Evolutionary conservation across 2,329 filamentous ascomycete genomes (phyloP), one percentile per base, ranked within the genome.

Genomic region (Thermothelomyces thermophilus): DNA sequence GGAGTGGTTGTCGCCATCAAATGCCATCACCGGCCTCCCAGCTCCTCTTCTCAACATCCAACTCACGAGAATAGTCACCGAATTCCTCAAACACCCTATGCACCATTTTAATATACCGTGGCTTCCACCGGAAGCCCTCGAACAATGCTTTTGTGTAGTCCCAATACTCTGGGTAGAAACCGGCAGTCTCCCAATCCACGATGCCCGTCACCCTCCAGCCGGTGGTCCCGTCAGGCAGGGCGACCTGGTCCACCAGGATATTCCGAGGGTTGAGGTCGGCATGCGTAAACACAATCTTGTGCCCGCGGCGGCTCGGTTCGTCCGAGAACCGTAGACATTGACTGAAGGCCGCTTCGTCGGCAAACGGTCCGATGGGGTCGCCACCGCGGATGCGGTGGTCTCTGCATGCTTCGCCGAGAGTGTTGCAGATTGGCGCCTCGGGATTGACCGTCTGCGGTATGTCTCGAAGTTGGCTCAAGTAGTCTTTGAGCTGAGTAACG

Each of bases 251-350:
- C 14, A 68, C 57, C 14, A 67, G 44, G 19, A 68, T 67, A 39
- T 68, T 69, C 6, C 62, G 56, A 2, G 61, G 55, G 37, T 65
- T 66, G 5, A 68, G 57, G 41, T 67, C 64, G 1, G 62, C 63
- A 46, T 67, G 64, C 3, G 65, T 65, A 24, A 68, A 68, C 6
- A 64, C 54, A 14, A 64, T 61, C 19, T 51, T 49, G 45, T 67
- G 62, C 10, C 60, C 60, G 2, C 57, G 56, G 2, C 62, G 60
- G 39, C 47, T 48, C 9, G 64, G 59, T 2, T 68, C 61, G 33
- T 69, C 61, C 4, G 62, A 44, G 35, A 60, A 62, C 17, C 58
- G 49, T 14, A 68, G 41, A 5, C 52, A n/a, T 44, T 65, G 56
- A 51, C 60, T 67, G 47, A 69, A 69, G 10, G 59, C 41, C 8